Evolutionary conservation across 768 basidiomycete genomes (phyloP).

Genomic region (Rhodotorula sphaerocarpa): DNA sequence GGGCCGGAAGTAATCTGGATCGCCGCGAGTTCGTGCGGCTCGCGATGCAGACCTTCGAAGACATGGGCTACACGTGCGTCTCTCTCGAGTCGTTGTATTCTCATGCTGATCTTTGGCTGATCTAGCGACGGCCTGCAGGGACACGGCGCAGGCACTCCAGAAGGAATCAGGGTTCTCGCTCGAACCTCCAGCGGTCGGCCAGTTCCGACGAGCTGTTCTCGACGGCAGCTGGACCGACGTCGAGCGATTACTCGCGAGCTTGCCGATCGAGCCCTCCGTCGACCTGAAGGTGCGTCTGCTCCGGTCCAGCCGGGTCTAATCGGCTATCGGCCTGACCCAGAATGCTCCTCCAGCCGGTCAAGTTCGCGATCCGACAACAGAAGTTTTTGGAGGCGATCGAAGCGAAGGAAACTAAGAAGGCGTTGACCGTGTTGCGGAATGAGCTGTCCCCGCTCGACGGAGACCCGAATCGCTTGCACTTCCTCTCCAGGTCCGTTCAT

Average conservation of each 20-base stretch:
- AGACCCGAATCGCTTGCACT: constrained; percentile 72
- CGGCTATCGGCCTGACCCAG: constrained; percentile 43
- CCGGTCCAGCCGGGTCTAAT: neutral
- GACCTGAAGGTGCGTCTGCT: constrained; percentile 10
- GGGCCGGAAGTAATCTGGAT: constrained; percentile 38
- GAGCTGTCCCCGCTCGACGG: constrained; percentile 76
- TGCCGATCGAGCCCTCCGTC: constrained; percentile 33
- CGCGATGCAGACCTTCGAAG: constrained; percentile 45
- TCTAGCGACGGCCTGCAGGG: constrained; percentile 32
- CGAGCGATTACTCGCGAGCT: constrained; percentile 26
- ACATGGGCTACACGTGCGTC: constrained; percentile 46
- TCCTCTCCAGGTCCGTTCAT: constrained; percentile 66
- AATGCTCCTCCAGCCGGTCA: constrained; percentile 42
- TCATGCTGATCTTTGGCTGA: neutral
- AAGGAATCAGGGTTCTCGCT: constrained; percentile 46
- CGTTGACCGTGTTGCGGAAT: constrained; percentile 73
- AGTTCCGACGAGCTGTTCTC: constrained; percentile 43
- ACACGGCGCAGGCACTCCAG: constrained; percentile 44
- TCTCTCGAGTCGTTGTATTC: neutral
- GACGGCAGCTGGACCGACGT: constrained; percentile 46
- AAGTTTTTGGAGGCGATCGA: constrained; percentile 92
- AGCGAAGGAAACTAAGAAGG: constrained; percentile 64
- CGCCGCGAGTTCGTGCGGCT: constrained; percentile 46
- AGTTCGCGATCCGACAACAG: constrained; percentile 83
- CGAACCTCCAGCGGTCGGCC: constrained; percentile 40